Base-by-base conservation (phyloP, 2,329 filamentous ascomycete species). In the Colletotrichum tropicicola region DNA sequence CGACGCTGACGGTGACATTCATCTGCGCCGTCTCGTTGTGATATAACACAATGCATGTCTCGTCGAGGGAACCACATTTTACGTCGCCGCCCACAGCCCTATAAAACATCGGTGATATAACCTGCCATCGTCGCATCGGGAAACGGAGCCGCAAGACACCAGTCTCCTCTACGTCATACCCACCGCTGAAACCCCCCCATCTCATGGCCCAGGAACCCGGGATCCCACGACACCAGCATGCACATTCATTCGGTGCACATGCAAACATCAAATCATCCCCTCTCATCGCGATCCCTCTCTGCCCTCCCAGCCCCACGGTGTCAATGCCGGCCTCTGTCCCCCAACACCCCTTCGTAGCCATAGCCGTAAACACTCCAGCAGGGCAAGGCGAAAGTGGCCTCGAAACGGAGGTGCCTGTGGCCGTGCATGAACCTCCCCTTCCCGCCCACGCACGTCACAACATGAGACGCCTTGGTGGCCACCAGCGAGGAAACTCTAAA, bases 341-440 rank as follows among this genome's bases (percentile, higher is more conserved):
- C 4, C 13, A 13, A 35, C 6, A 35, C 12, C 10, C 12, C 30
- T 3, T 3, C 32, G 4, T 13, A 15, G 5, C 32, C 12, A n/a
- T 5, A 4, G n/a, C 12, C 12, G 5, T 12, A 30, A 30, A 15
- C 32, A 35, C 32, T 15, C n/a, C n/a, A 35, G 30, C 30, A 35
- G 30, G 3, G 30, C 15, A 9, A 15, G 30, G 15, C 15, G 30
- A 2, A 35, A 35, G 30, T 35, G 30, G 6, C 39, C n/a, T 57
- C 30, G 43, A 57, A 57, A 48, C 43, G 30, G 39, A 47, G 15
- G 17, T 44, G 10, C 19, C 8, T 27, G 30, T 9, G 21, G 28
- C 44, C 55, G 30, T 51, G 55, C 44, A 59, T 49, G 45, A 49
- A 59, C 45, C 45, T 48, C 44, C 44, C n/a, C n/a, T n/a, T n/a